phyloP scores from a whole-genome alignment of 2,329 filamentous ascomycete genomes.

The Pseudogymnoascus sp. region DNA sequence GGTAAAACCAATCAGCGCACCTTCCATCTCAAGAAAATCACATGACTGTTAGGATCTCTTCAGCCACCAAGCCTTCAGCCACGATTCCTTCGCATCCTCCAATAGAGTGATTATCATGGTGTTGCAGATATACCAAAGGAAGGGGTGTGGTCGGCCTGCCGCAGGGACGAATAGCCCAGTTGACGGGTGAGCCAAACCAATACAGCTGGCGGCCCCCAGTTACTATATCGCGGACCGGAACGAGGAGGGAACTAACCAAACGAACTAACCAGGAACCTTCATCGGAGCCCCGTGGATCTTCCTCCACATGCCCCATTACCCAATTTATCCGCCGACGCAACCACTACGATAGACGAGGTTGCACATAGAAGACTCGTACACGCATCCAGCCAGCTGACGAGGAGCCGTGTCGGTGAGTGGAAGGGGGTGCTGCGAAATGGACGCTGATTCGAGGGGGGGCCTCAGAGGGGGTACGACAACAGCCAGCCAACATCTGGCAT shows the following conservation, averaged over 20 bases:
- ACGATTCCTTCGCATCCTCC: slow-evolving; percentile 1
- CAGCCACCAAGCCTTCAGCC: background rate
- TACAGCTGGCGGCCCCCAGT: background rate
- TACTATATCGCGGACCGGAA: background rate
- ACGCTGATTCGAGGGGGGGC: background rate
- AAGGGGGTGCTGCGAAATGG: background rate
- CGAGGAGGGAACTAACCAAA: background rate
- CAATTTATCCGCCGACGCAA: background rate
- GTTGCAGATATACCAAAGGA: background rate
- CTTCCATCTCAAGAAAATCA: background rate
- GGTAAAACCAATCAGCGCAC: background rate
- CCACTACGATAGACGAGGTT: background rate
- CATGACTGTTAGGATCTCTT: background rate
- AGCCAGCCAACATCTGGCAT: background rate
- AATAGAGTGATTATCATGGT: background rate
- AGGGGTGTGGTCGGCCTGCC: background rate
- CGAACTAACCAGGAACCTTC: background rate
- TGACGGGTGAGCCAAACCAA: background rate
- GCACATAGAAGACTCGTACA: background rate
- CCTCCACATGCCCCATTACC: background rate
- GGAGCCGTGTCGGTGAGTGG: background rate
- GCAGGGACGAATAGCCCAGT: background rate
- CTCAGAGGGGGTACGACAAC: background rate
- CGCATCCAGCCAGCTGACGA: background rate
- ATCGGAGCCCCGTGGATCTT: background rate